phyloP scores from a whole-genome alignment of 2,329 filamentous ascomycete species.

The Aspergillus alliaceus region DNA sequence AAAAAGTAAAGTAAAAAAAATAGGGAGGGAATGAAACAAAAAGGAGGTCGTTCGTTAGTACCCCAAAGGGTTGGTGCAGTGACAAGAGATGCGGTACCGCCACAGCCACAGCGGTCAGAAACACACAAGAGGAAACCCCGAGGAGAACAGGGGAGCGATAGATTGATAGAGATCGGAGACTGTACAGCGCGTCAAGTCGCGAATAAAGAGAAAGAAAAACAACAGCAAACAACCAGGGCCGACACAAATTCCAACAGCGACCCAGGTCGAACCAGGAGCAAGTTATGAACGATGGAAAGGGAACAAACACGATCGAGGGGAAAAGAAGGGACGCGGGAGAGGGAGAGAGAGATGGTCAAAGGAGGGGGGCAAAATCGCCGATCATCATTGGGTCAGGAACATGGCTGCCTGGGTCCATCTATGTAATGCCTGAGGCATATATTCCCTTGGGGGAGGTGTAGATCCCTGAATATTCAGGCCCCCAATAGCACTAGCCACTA shows the following conservation, averaged over 20 bases:
- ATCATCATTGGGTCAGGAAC: constrained; percentile 18
- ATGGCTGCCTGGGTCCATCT: constrained; percentile 2
- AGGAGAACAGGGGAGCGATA: constrained; percentile 5
- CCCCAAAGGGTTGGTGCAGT: constrained; percentile 10
- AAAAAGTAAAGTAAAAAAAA: constrained; percentile 7
- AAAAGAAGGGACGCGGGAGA: constrained; percentile 8
- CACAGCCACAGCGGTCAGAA: constrained; percentile 29
- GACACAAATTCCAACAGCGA: not conserved
- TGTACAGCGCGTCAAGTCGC: constrained; percentile 14
- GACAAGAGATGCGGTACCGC: constrained; percentile 23
- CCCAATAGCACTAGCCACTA: not conserved
- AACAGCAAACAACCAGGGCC: not conserved
- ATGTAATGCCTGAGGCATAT: constrained; percentile 6
- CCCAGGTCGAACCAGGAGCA: not conserved
- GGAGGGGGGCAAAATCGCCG: constrained; percentile 3
- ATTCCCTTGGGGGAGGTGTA: constrained; percentile 9
- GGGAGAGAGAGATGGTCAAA: not conserved
- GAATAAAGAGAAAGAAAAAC: constrained; percentile 7
- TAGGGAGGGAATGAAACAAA: constrained; percentile 8
- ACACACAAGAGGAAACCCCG: constrained; percentile 7
- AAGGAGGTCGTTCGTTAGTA: constrained; percentile 1
- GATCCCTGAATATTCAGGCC: not conserved
- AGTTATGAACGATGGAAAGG: constrained; percentile 9
- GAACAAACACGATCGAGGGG: constrained; percentile 16
- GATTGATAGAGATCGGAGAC: constrained; percentile 9